Evolutionary conservation across 1,284 basidiomycete genomes (phyloP).

Genomic region (Pisolithus thermaeus): DNA sequence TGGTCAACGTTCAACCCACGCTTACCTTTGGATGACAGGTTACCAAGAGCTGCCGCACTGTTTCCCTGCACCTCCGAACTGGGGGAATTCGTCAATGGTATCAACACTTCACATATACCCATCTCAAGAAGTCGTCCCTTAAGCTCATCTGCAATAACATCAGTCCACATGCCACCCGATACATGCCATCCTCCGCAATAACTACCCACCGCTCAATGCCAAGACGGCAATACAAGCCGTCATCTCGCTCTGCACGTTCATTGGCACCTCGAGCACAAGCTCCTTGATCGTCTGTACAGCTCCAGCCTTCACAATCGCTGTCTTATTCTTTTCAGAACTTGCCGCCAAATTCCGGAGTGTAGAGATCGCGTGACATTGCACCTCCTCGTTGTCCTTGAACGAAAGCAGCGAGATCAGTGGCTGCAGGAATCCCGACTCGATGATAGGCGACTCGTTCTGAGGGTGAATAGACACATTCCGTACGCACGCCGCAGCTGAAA

Average conservation of each 20-base stretch:
- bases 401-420: constrained; percentile 94
- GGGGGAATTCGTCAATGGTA: constrained; percentile 92
- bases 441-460: constrained; percentile 98
- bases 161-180: constrained; percentile 4
- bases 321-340: constrained; percentile 97
- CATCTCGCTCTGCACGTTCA: constrained; percentile 99
- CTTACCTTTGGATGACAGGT: constrained; percentile 91
- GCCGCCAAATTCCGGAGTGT: constrained; percentile 96
- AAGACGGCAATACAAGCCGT: constrained; percentile 97
- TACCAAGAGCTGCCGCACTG: constrained; percentile 95
- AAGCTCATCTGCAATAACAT: constrained; percentile 67
- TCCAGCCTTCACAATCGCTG: constrained; percentile 96
- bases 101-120: constrained; percentile 97
- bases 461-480: constrained; percentile 99
- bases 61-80: constrained; percentile 99
- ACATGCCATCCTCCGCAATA: background rate
- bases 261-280: constrained; percentile 89
- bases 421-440: constrained; percentile 95
- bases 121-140: constrained; percentile 95
- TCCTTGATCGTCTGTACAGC: constrained; percentile 99
- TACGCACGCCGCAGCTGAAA: constrained; percentile 97
- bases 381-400: constrained; percentile 99
- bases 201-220: constrained; percentile 75
- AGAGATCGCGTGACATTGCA: constrained; percentile 99
- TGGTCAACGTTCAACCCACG: background rate